These are phyloP conservation scores for Casuarina glauca DNA, from an alignment of 306 rosid species.

Conservation along the genomic window DNA sequence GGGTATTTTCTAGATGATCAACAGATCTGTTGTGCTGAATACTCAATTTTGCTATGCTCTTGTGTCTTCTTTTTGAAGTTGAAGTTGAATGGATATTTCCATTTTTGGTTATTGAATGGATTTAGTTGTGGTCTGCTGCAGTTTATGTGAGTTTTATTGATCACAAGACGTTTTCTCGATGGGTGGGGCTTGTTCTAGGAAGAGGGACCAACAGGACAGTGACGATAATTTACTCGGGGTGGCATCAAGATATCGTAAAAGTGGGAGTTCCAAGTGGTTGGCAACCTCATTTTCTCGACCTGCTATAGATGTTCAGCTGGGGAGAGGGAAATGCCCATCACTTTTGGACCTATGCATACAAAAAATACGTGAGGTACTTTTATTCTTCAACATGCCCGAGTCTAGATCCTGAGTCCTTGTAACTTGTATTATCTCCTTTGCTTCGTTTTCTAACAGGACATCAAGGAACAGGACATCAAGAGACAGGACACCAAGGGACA, in stretches of 20 bases:
- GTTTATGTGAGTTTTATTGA: slow-evolving; percentile 41
- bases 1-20: slow-evolving; percentile 20
- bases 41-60: slow-evolving; percentile 34
- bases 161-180: slow-evolving; percentile 44
- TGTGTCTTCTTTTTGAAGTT: slow-evolving; percentile 29
- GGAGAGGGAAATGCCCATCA: slow-evolving; percentile 58
- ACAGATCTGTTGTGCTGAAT: slow-evolving; percentile 19
- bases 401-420: not conserved
- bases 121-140: slow-evolving; percentile 37
- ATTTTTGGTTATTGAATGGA: slow-evolving; percentile 46
- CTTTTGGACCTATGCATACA: slow-evolving; percentile 71
- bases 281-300: slow-evolving; percentile 68
- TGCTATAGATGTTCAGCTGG: slow-evolving; percentile 41
- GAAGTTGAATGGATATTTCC: slow-evolving; percentile 37
- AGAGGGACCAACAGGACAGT: slow-evolving; percentile 52
- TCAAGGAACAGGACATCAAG: too few species aligned
- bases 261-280: slow-evolving; percentile 91
- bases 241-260: slow-evolving; percentile 61
- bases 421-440: slow-evolving; percentile 27
- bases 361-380: slow-evolving; percentile 61
- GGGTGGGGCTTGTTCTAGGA: slow-evolving; percentile 99
- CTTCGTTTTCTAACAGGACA: slow-evolving; percentile 54
- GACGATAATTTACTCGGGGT: slow-evolving; percentile 52
- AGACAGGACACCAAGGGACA: too few species aligned
- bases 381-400: slow-evolving; percentile 6